Base-by-base conservation (phyloP, 140 eudicot species). In the Bidens hawaiensis region DNA sequence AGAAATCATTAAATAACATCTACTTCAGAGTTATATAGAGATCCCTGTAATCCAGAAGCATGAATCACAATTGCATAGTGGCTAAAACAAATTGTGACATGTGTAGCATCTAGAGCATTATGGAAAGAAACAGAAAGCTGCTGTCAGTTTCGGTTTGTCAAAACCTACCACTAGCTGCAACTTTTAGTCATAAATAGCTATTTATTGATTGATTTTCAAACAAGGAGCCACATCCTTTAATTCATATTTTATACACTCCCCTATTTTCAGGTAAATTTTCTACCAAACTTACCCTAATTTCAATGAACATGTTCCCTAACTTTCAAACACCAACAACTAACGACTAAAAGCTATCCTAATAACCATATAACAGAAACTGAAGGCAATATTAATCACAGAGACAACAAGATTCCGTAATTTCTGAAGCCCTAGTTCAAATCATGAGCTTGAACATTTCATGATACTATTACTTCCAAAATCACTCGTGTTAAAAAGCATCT, bases 161-260 rank as follows among this genome's bases (percentile, higher is more conserved):
- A 14, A 12, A 64, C 16, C 15, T 31, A 28, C 24, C 69, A n/a
- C 45, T 27, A 17, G 18, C 40, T 23, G 40, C 67, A 61, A 15
- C 24, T 45, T 27, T 46, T 23, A 11, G 24, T 13, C 59, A 49
- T 54, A 65, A 48, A 31, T 65, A 48, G 13, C 61, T 33, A 48
- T 21, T 64, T 27, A 28, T 43, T 43, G 68, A 58, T 64, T 46
- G 27, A 47, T 28, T 48, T 48, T 47, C 30, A 46, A 64, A 47
- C 69, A n/a, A 64, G 21, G 5, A 19, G 58, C 58, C 18, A 62
- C 54, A 62, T 15, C 11, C 43, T 43, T 10, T 62, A 26, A 45
- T 10, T 9, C 45, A 7, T 25, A 22, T 19, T n/a, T 48, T 19
- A 27, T 45, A 42, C 66, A 40, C 34, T 60, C 38, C n/a, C 38